Base-by-base conservation (phyloP, 1,284 basidiomycete species). In the Amylostereum chailletii region DNA sequence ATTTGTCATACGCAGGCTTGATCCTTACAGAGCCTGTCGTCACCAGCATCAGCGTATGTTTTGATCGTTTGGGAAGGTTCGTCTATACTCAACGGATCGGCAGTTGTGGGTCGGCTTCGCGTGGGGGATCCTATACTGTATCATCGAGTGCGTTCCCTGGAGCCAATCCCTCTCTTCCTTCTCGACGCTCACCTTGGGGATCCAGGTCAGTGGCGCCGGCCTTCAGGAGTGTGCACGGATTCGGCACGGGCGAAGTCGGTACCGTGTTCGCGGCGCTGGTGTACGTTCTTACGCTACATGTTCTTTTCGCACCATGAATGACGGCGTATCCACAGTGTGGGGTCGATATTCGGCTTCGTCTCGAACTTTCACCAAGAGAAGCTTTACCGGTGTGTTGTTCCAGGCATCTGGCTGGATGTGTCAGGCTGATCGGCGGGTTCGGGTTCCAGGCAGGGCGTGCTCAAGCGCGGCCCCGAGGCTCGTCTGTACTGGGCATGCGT, bases 21-120 rank as follows among this genome's bases (percentile, higher is more conserved):
- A 64, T 90, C 47, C 49, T 80, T 36, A 87, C 86, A 0, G 90
- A 94, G 58, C 87, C 86, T 0, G 74, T 90, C 34, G 87, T 92
- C 1, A 68, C 76, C 6, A 77, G 79, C 55, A 84, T 91, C 63
- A 85, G 83, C 52, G 83, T 86, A 54, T 52, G 77, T 62, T 19
- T 5, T 32, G 7, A 30, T 41, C 32, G 36, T 7, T 27, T 36
- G 42, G 38, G 7, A 37, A 38, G 29, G 29, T 44, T 45, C 32
- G 34, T 45, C 37, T 44, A 6, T 50, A 19, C 19, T 19, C 19
- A 19, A 19, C 19, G 19, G 19, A 19, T 19, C 19, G 19, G 5
- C 56, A 86, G 82, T 53, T 88, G 11, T 92, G 87, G 88, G 67
- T 82, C 45, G 84, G 83, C 1, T 81, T 87, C 51, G 76, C 76